A percentile compares a stretch with the other conserved stretches of the same genome.
Evolutionary conservation across 257 asterid genomes (phyloP).

Genomic region (Galeopsis tetrahit): DNA sequence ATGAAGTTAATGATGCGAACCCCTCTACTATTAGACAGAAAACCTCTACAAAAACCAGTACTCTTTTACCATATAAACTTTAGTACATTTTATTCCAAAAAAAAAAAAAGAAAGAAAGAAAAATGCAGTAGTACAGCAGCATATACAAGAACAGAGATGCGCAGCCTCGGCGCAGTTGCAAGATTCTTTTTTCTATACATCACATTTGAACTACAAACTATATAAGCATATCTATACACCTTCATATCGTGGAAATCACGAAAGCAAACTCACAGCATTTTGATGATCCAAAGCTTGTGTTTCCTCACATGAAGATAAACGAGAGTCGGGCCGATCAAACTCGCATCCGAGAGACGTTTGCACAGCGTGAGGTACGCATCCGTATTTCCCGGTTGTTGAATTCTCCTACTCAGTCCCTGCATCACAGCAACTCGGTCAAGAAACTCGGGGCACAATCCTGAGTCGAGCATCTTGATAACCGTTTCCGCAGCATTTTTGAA

Average conservation of each 20-base stretch:
- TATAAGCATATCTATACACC: neutral
- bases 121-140: neutral
- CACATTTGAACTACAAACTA: neutral
- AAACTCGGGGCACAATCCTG: conserved; percentile 71
- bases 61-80: no score
- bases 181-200: neutral
- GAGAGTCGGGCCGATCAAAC: conserved; percentile 71
- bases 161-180: neutral
- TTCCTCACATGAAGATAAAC: conserved; percentile 75
- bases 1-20: no score
- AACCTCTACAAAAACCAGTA: no score
- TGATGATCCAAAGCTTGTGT: conserved; percentile 78
- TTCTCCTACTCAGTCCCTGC: conserved; percentile 72
- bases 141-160: neutral
- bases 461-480: conserved; percentile 72
- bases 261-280: conserved; percentile 58
- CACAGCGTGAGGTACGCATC: conserved; percentile 75
- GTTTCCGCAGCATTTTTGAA: conserved; percentile 81
- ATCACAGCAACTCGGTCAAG: conserved; percentile 79
- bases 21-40: no score
- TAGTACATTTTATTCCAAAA: no score
- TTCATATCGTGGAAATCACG: conserved; percentile 1
- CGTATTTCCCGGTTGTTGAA: conserved; percentile 59
- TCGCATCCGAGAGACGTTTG: conserved; percentile 74
- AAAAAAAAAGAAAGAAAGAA: no score